Conservation (phyloP, 306 rosid species). For the Betula pendula region DNA sequence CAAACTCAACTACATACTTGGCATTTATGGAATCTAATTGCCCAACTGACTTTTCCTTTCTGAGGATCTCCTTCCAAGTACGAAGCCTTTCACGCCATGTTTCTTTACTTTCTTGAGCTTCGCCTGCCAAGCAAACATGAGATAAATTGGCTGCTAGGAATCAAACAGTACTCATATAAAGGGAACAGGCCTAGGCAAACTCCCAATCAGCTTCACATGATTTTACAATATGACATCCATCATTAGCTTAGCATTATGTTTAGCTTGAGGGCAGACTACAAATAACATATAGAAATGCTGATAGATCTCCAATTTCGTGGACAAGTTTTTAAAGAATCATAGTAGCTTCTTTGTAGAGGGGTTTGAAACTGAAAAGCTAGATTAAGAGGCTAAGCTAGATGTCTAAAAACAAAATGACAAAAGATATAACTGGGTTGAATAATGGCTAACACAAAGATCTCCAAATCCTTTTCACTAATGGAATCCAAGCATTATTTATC, state of each 20-base stretch:
- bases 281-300: slow-evolving; percentile 1
- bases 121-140: slow-evolving; percentile 40
- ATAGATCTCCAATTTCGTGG: background rate
- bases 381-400: background rate
- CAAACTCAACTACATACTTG: slow-evolving; percentile 83
- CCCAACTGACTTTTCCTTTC: slow-evolving; percentile 61
- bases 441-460: background rate
- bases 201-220: slow-evolving; percentile 18
- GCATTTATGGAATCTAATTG: slow-evolving; percentile 62
- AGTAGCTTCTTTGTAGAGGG: background rate
- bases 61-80: slow-evolving; percentile 76
- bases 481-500: background rate
- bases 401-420: background rate
- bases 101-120: slow-evolving; percentile 47
- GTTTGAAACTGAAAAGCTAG: background rate
- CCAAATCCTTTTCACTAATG: background rate
- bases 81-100: slow-evolving; percentile 86
- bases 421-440: background rate
- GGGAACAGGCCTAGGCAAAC: slow-evolving; percentile 23
- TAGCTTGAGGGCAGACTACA: slow-evolving; percentile 5
- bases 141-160: slow-evolving; percentile 18
- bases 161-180: slow-evolving; percentile 17
- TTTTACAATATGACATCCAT: slow-evolving; percentile 26
- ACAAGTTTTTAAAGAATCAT: background rate
- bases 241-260: slow-evolving; percentile 6